A percentile compares a stretch with the other conserved stretches of the same genome.
Conservation (phyloP, 2,329 filamentous ascomycete genomes). For the Cercospora beticola region DNA sequence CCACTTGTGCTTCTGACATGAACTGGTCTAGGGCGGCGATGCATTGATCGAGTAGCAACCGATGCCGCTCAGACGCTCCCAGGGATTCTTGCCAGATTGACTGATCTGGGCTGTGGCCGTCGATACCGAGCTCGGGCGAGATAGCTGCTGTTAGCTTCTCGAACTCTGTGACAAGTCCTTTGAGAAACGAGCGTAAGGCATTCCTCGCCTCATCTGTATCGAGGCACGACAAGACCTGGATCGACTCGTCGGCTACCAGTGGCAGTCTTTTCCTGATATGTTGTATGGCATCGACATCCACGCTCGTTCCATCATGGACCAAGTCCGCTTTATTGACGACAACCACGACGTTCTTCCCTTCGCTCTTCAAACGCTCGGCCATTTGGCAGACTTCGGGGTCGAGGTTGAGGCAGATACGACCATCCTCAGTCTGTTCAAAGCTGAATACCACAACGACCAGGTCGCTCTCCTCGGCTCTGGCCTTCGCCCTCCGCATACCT, state of each 20-base stretch:
- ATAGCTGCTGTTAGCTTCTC: slow-evolving; percentile 61
- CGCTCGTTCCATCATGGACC: slow-evolving; percentile 3
- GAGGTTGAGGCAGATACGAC: slow-evolving; percentile 22
- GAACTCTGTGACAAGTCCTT: slow-evolving; percentile 68
- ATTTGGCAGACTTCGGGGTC: slow-evolving; percentile 60
- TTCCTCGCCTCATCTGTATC: slow-evolving; percentile 50
- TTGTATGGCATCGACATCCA: slow-evolving; percentile 20
- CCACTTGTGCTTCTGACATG: slow-evolving; percentile 54
- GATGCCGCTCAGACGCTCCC: slow-evolving; percentile 87
- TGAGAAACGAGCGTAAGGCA: slow-evolving; percentile 67
- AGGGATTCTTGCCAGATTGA: slow-evolving; percentile 77
- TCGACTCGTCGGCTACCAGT: slow-evolving; percentile 44
- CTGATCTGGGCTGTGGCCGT: slow-evolving; percentile 53
- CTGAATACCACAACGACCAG: slow-evolving; percentile 79
- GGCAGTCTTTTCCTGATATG: slow-evolving; percentile 45
- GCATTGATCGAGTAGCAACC: slow-evolving; percentile 74
- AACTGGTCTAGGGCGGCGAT: slow-evolving; percentile 71
- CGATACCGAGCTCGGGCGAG: slow-evolving; percentile 36
- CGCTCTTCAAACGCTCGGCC: slow-evolving; percentile 50
- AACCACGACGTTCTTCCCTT: slow-evolving; percentile 56
- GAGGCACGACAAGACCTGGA: slow-evolving; percentile 71
- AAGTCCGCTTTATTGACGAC: slow-evolving; percentile 63
- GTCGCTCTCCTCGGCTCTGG: slow-evolving; percentile 78
- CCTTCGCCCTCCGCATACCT: slow-evolving; percentile 82
- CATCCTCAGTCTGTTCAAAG: slow-evolving; percentile 53